Conservation (phyloP, 2,329 filamentous ascomycete genomes). For the Aspergillus pseudoglaucus region DNA sequence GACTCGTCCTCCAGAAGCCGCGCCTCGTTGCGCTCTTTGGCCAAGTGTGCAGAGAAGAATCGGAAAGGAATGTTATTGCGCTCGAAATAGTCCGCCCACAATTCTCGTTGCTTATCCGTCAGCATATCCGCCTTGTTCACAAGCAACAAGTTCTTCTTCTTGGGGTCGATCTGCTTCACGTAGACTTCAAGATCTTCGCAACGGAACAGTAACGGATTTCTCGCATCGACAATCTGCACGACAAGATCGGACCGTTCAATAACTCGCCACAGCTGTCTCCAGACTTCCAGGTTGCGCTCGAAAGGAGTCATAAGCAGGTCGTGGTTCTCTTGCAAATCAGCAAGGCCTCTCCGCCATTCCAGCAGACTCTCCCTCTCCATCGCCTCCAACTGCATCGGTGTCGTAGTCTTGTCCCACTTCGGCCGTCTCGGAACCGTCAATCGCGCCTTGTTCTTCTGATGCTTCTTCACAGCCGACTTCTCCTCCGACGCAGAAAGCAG, state of each 20-base stretch:
- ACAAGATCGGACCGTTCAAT: slow-evolving; percentile 94
- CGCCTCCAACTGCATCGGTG: slow-evolving; percentile 70
- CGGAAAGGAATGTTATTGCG: slow-evolving; percentile 77
- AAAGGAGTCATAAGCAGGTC: slow-evolving; percentile 97
- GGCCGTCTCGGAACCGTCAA: slow-evolving; percentile 87
- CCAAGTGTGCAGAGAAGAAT: slow-evolving; percentile 91
- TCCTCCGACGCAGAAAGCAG: slow-evolving; percentile 81
- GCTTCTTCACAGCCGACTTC: slow-evolving; percentile 68
- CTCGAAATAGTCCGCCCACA: slow-evolving; percentile 83
- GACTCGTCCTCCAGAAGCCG: slow-evolving; percentile 47
- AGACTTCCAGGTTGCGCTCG: slow-evolving; percentile 93
- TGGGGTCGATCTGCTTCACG: slow-evolving; percentile 82
- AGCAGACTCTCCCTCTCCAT: slow-evolving; percentile 75
- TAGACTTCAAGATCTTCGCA: slow-evolving; percentile 90
- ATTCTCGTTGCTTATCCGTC: slow-evolving; percentile 71
- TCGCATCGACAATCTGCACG: slow-evolving; percentile 95
- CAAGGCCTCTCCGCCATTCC: slow-evolving; percentile 81
- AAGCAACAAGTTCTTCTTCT: slow-evolving; percentile 83
- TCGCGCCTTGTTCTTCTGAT: slow-evolving; percentile 68
- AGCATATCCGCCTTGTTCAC: slow-evolving; percentile 99
- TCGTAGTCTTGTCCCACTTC: slow-evolving; percentile 80
- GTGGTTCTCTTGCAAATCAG: slow-evolving; percentile 87
- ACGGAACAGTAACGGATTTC: slow-evolving; percentile 88
- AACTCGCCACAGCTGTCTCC: slow-evolving; percentile 95
- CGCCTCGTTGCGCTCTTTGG: slow-evolving; percentile 80